phyloP scores from a whole-genome alignment of 148 eudicot genomes.

The Linanthus parryae region DNA sequence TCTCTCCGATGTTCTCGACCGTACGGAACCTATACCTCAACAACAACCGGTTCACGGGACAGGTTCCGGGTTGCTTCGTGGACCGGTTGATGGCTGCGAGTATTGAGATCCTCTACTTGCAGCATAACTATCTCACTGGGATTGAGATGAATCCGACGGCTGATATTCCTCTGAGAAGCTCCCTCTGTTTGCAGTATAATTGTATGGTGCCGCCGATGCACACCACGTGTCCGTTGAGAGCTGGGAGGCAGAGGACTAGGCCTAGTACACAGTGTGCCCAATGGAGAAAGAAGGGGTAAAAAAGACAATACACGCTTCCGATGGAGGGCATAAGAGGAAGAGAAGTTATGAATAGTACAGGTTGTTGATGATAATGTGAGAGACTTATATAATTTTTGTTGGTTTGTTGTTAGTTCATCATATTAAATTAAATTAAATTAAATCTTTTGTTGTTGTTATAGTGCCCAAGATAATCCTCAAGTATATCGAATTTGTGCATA shows the following conservation, averaged over 20 bases:
- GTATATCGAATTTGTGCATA: too few species aligned
- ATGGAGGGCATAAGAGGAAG: too few species aligned
- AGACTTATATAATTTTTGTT: too few species aligned
- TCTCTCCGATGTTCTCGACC: conserved; percentile 63
- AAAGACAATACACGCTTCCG: too few species aligned
- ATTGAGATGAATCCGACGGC: conserved; percentile 71
- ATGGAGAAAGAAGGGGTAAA: conserved; percentile 65
- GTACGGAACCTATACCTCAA: conserved; percentile 66
- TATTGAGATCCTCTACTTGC: conserved; percentile 62
- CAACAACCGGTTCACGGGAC: conserved; percentile 78
- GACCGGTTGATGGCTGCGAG: conserved; percentile 52
- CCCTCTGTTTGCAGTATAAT: conserved; percentile 81
- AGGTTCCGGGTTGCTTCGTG: conserved; percentile 53
- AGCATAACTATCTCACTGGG: conserved; percentile 82
- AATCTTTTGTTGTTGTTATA: too few species aligned
- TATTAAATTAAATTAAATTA: too few species aligned
- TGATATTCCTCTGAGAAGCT: conserved; percentile 69
- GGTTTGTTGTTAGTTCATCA: too few species aligned
- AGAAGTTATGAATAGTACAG: too few species aligned
- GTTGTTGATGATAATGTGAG: too few species aligned
- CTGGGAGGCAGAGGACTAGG: conserved; percentile 69
- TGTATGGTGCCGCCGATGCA: conserved; percentile 87
- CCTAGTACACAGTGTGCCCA: conserved; percentile 64
- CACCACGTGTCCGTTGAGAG: conserved; percentile 79
- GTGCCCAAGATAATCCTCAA: too few species aligned